Conservation (phyloP, 1,139 yeast genomes). For the Geotrichum fermentans region DNA sequence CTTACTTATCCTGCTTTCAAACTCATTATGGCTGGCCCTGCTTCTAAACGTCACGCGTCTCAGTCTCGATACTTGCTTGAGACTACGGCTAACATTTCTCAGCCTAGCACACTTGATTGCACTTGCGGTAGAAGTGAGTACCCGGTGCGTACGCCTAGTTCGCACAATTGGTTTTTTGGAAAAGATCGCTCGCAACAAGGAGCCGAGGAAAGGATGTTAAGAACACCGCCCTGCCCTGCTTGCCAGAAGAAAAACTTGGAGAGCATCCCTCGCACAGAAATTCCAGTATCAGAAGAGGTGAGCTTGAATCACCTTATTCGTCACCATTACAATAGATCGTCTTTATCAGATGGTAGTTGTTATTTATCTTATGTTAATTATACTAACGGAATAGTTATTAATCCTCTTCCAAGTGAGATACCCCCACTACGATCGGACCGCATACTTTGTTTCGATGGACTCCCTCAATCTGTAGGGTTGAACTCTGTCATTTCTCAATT, state of each 20-base stretch:
- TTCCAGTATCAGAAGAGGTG: background rate
- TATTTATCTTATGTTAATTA: background rate
- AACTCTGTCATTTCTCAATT: slow-evolving; percentile 53
- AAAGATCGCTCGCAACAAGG: background rate
- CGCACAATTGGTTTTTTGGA: slow-evolving; percentile 11
- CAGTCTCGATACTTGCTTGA: slow-evolving; percentile 17
- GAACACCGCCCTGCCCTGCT: background rate
- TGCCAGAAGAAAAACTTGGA: slow-evolving; percentile 9
- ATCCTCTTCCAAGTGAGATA: slow-evolving; percentile 10
- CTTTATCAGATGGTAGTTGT: slow-evolving; percentile 10
- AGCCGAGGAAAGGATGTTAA: background rate
- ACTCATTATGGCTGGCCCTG: background rate
- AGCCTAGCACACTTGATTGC: slow-evolving; percentile 2
- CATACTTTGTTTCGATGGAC: slow-evolving; percentile 37
- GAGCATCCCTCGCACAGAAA: background rate
- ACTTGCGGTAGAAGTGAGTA: background rate
- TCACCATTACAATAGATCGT: slow-evolving; percentile 10
- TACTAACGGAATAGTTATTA: slow-evolving; percentile 4
- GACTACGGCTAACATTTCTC: slow-evolving; percentile 13
- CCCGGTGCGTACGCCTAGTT: slow-evolving; percentile 1
- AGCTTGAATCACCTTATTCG: slow-evolving; percentile 6
- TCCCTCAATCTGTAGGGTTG: slow-evolving; percentile 45
- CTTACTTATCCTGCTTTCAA: background rate
- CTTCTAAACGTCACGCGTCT: slow-evolving; percentile 15
- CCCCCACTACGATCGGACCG: slow-evolving; percentile 14